phyloP scores from a whole-genome alignment of 2,329 filamentous ascomycete genomes.

The Alternaria sp. region DNA sequence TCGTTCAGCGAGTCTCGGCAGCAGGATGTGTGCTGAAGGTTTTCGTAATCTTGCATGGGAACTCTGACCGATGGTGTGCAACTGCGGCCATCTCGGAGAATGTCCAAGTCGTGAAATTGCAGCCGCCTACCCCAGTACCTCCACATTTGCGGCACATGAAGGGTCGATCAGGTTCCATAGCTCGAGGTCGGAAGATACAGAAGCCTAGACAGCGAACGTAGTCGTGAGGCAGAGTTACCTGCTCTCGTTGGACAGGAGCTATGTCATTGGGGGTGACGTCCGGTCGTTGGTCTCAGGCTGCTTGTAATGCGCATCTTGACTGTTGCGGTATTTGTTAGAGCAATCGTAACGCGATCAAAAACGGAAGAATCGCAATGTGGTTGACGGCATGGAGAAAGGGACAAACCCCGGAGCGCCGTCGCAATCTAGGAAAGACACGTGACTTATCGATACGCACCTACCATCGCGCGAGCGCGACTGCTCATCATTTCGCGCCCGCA shows the following conservation, averaged over 20 bases:
- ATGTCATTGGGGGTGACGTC: too few relatives aligned
- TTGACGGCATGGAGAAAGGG: not conserved
- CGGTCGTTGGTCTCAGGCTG: too few relatives aligned
- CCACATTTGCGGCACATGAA: not conserved
- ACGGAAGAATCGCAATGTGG: not conserved
- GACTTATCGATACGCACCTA: conserved; percentile 17
- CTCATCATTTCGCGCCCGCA: conserved; percentile 4
- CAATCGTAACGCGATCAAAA: too few relatives aligned
- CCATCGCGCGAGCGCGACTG: conserved; percentile 16
- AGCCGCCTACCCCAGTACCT: not conserved
- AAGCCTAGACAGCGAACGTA: too few relatives aligned
- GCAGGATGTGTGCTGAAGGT: not conserved
- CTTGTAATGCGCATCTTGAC: too few relatives aligned
- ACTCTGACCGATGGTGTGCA: not conserved
- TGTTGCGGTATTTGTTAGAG: too few relatives aligned
- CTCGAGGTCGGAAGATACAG: not conserved
- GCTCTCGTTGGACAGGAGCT: too few relatives aligned
- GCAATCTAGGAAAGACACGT: too few relatives aligned
- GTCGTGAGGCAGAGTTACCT: too few relatives aligned
- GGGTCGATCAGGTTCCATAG: not conserved
- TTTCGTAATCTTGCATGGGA: not conserved
- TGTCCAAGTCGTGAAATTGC: not conserved
- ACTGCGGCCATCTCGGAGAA: not conserved
- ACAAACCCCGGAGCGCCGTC: too few relatives aligned
- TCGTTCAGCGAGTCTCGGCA: not conserved